Evolutionary conservation across 306 rosid genomes (phyloP).

Genomic region (Hippophae rhamnoides): DNA sequence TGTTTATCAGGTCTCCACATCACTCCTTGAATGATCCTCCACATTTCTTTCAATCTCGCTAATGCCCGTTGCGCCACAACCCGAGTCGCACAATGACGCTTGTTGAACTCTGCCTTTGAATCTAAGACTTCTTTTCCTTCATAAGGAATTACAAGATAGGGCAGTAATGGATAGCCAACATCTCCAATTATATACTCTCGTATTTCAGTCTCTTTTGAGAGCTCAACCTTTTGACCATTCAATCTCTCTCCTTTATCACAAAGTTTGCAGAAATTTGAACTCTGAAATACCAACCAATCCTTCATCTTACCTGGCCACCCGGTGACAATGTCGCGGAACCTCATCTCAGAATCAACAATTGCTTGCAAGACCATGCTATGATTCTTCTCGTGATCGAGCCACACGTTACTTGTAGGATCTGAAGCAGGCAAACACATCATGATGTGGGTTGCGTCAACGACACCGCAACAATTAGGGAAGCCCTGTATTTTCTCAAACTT

Average conservation of each 20-base stretch:
- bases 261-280: constrained; percentile 52
- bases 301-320: constrained; percentile 86
- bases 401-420: constrained; percentile 46
- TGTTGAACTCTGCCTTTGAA: constrained; percentile 47
- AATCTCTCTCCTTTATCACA: constrained; percentile 59
- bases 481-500: constrained; percentile 66
- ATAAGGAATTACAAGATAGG: constrained; percentile 73
- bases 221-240: constrained; percentile 44
- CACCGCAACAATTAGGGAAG: constrained; percentile 83
- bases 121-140: constrained; percentile 57
- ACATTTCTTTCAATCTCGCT: constrained; percentile 64
- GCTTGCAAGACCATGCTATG: constrained; percentile 92
- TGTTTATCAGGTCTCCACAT: constrained; percentile 98
- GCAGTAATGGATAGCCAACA: constrained; percentile 66
- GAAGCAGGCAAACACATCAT: constrained; percentile 63
- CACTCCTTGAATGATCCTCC: constrained; percentile 83
- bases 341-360: constrained; percentile 79
- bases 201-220: constrained; percentile 46
- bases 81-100: constrained; percentile 46
- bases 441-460: constrained; percentile 62
- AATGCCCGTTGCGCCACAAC: constrained; percentile 67
- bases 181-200: constrained; percentile 77
- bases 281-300: constrained; percentile 52
- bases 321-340: constrained; percentile 67
- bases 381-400: constrained; percentile 75